Evolutionary conservation across 768 basidiomycete genomes (phyloP), one percentile per base, ranked within the genome.

Genomic region (Pisolithus tinctorius): DNA sequence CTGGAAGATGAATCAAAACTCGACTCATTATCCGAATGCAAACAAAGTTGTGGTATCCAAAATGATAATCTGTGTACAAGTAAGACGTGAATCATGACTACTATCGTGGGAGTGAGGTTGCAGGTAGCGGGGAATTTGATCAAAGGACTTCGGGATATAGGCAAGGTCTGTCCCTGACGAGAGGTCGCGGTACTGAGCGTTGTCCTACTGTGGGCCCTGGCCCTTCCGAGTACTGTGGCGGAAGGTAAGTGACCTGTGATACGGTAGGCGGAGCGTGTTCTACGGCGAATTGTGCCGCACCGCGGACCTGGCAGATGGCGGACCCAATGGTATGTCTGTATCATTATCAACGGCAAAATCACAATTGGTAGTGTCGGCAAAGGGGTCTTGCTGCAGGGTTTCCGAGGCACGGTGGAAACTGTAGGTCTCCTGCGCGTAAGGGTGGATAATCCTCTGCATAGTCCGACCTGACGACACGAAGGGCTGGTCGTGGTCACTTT

Each of bases 161-260:
- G 54, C 43, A 41, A 55, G 47, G 45, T 51, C 42, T 25, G 56
- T 52, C 20, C 23, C 38, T 6, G 49, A 55, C 16, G 36, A 49
- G 26, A 2, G 63, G 54, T 51, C 60, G 52, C 42, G 38, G 48
- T 44, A 3, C 54, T 16, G 49, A 13, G 25, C 17, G 31, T 17
- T 10, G 16, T 38, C 37, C 17, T 40, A 13, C 16, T 36, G 62
- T 52, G 20, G 20, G 20, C 42, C 61, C 62, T 17, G 74, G 75
- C 31, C 77, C 69, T 20, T 20, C 20, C 20, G 20, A 20, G 20
- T 20, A 20, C 20, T 20, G 20, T 20, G 20, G 20, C 20, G 20
- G 20, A 20, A 20, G 20, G 20, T 20, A 1, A 20, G 20, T 20
- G 20, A 20, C 20, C 20, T 20, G 20, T 20, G 20, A 20, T 20